Conservation (phyloP, 208 protist species). For the Porcisia hertigi region DNA sequence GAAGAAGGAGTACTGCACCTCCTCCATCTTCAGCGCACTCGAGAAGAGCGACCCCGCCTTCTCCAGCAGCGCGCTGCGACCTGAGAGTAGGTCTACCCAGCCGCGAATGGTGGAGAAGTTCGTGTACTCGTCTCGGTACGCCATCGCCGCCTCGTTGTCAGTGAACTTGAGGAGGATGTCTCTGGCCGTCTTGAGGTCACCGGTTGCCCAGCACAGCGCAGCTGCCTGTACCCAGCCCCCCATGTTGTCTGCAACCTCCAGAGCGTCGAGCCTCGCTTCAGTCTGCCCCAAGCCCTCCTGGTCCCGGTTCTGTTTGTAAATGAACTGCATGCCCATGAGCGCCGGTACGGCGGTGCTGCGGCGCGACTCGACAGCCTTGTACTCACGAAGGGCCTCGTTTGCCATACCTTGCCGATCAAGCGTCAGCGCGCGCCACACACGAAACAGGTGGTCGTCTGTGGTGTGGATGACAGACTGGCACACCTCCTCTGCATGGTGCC, state of each 20-base stretch:
- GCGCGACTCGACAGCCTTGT: constrained; percentile 70
- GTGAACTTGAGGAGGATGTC: constrained; percentile 66
- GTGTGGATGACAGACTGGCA: constrained; percentile 65
- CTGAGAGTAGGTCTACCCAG: constrained; percentile 89
- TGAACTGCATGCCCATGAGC: constrained; percentile 71
- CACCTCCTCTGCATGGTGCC: constrained; percentile 84
- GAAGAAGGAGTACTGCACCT: constrained; percentile 24
- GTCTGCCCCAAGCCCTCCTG: constrained; percentile 49
- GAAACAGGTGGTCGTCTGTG: constrained; percentile 80
- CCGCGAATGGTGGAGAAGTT: constrained; percentile 69
- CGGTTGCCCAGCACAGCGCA: constrained; percentile 64
- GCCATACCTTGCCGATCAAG: constrained; percentile 77
- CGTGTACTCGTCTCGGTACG: constrained; percentile 84
- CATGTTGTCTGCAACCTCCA: constrained; percentile 40
- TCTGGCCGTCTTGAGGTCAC: constrained; percentile 63
- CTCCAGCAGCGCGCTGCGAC: constrained; percentile 78
- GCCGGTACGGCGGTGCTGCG: constrained; percentile 68
- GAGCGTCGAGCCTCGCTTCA: constrained; percentile 54
- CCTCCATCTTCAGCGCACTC: constrained; percentile 62
- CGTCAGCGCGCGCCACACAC: constrained; percentile 80
- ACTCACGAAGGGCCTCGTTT: constrained; percentile 85
- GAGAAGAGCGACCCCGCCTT: constrained; percentile 81
- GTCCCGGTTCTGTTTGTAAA: constrained; percentile 79
- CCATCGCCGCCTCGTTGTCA: constrained; percentile 28
- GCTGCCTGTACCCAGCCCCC: constrained; percentile 69